Evolutionary conservation across 2,329 filamentous ascomycete genomes (phyloP).

Genomic region (Diaporthe ilicicola): DNA sequence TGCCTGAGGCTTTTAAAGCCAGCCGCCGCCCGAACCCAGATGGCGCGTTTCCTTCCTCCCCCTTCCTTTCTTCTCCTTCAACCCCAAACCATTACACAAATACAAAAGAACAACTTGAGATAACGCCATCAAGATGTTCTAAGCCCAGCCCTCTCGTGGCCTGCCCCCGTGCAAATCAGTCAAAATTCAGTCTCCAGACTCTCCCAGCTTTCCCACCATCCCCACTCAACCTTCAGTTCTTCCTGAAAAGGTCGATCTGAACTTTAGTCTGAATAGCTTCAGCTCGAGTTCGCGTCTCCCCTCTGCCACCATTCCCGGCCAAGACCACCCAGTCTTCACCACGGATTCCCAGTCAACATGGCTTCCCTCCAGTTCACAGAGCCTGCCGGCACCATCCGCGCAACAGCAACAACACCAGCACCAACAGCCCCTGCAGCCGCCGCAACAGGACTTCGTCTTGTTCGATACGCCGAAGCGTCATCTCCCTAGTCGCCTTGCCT

Average conservation of each 20-base stretch:
- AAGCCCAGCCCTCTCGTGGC: slow-evolving; percentile 54
- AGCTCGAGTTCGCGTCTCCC: slow-evolving; percentile 64
- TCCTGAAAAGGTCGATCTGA: slow-evolving; percentile 70
- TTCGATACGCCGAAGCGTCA: slow-evolving; percentile 65
- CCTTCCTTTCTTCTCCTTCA: slow-evolving; percentile 47
- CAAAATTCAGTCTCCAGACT: slow-evolving; percentile 62
- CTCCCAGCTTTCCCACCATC: slow-evolving; percentile 50
- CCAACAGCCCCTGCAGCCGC: slow-evolving; percentile 55
- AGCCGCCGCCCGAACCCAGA: background rate
- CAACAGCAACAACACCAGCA: slow-evolving; percentile 61
- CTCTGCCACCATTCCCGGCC: slow-evolving; percentile 68
- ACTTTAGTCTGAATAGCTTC: slow-evolving; percentile 65
- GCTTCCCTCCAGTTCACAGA: slow-evolving; percentile 74
- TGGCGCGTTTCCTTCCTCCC: slow-evolving; percentile 28
- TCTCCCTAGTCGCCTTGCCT: slow-evolving; percentile 53
- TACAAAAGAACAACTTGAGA: slow-evolving; percentile 46
- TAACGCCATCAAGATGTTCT: slow-evolving; percentile 64
- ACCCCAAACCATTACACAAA: slow-evolving; percentile 42
- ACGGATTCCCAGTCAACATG: slow-evolving; percentile 86
- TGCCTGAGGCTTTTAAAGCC: slow-evolving; percentile 24
- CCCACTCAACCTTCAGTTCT: slow-evolving; percentile 64
- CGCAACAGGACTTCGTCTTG: slow-evolving; percentile 81
- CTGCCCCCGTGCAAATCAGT: slow-evolving; percentile 44
- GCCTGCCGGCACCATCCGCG: slow-evolving; percentile 70
- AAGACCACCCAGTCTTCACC: slow-evolving; percentile 80